Base-by-base conservation (phyloP, 495 filamentous ascomycete genomes). In the Cercophora sp. region DNA sequence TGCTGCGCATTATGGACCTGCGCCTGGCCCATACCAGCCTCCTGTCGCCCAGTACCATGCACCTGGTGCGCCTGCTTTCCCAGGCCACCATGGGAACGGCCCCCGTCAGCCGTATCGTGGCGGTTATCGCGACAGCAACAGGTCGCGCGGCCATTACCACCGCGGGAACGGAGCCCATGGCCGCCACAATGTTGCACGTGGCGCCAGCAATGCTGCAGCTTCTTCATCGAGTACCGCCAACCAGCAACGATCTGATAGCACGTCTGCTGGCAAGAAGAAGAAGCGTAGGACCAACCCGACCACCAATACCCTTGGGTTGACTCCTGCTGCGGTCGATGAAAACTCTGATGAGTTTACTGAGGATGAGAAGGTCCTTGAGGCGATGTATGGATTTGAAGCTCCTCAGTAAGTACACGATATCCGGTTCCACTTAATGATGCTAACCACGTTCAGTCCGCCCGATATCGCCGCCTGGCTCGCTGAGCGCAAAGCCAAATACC, bases 391-490 rank as follows among this genome's bases (percentile, higher is more conserved):
- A 19, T 59, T 61, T 26, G 73, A 75, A 39, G 70, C 68, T 15
- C 73, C 71, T 29, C 69, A 76, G 77, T 81, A 69, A 55, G 65
- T 62, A 31, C 39, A 8, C 3, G 77, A 67, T 51, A 66, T 59
- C 23, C 70, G 72, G 42, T 62, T n/a, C 3, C 0, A 54, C 11
- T 20, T 36, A 25, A 32, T 32, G 27, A 31, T 35, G 37, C 49
- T 48, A 49, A 58, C 23, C 31, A 18, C 5, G 4, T 73, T 35
- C 69, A 86, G 72, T 65, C 80, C 67, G 19, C 29, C 50, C n/a
- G 89, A 94, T 50, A 77, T 95, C 49, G 78, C 79, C 10, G 80
- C 83, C 16, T 96, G 88, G 87, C 83, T 94, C 49, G 82, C 80
- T 34, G 89, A 93, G 64, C 83, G 91, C 19, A 84, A 79, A 60